These are phyloP conservation scores for Diaporthe citrichinensis DNA, from an alignment of 2,329 filamentous ascomycete species.

Conservation along the genomic window DNA sequence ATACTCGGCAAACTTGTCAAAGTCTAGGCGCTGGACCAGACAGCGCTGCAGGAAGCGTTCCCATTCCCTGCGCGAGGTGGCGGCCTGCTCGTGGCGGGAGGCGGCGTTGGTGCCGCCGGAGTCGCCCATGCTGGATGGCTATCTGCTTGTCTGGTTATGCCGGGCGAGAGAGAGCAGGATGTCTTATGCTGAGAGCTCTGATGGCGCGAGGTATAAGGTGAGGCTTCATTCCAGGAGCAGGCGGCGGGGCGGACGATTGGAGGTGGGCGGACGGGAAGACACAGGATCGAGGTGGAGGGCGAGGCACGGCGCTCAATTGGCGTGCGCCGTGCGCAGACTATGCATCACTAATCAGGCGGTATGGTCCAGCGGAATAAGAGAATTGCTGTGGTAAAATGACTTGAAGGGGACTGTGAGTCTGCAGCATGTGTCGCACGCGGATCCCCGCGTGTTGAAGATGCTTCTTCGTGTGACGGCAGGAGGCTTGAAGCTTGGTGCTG, in stretches of 20 bases:
- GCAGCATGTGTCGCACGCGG: background rate
- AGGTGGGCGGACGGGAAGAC: conserved; percentile 5
- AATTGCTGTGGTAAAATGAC: background rate
- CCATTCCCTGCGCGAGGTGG: conserved; percentile 58
- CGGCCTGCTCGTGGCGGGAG: conserved; percentile 35
- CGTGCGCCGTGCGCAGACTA: conserved; percentile 2
- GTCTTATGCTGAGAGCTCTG: background rate
- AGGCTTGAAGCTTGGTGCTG: background rate
- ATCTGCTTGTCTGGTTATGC: background rate
- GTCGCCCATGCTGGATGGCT: conserved; percentile 33
- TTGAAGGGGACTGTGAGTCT: background rate
- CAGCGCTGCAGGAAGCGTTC: conserved; percentile 64
- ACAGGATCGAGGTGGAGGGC: conserved; percentile 18
- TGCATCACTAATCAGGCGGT: background rate
- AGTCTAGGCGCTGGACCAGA: conserved; percentile 65
- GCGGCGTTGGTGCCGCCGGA: conserved; percentile 14
- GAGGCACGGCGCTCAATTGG: conserved; percentile 23
- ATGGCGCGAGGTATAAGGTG: background rate
- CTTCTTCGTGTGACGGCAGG: conserved; percentile 14
- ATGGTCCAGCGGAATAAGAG: background rate
- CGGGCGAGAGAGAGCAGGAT: background rate
- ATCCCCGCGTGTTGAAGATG: conserved; percentile 3
- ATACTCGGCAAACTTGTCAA: conserved; percentile 66
- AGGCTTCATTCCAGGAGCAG: conserved; percentile 25
- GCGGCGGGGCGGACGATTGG: background rate